Evolutionary conservation across 345 rosid species (phyloP).

Genomic region (Lepidium sativum): DNA sequence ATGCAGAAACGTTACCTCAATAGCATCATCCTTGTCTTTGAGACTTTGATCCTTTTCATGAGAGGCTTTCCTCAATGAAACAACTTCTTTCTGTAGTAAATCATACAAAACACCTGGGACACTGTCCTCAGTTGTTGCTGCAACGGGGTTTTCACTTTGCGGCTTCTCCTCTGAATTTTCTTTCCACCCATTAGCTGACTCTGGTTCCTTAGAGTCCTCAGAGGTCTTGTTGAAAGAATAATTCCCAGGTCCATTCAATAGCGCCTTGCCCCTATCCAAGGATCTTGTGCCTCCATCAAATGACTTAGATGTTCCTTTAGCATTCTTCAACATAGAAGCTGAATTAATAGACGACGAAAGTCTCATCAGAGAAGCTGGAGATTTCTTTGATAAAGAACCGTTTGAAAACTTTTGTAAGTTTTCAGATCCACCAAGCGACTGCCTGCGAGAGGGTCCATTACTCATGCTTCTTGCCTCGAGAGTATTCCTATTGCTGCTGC

Average conservation of each 20-base stretch:
- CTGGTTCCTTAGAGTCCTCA: conserved; percentile 53
- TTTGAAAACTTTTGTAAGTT: conserved; percentile 67
- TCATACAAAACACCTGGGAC: conserved; percentile 83
- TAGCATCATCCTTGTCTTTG: conserved; percentile 99
- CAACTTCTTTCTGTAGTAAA: conserved; percentile 85
- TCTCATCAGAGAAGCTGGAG: conserved; percentile 46
- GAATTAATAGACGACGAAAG: conserved; percentile 45
- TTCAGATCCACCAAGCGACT: conserved; percentile 93
- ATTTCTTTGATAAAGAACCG: conserved; percentile 73
- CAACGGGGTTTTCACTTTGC: conserved; percentile 25
- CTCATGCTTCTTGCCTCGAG: conserved; percentile 69
- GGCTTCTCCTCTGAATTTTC: conserved; percentile 45
- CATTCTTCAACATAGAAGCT: conserved; percentile 72
- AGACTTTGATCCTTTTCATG: conserved; percentile 98
- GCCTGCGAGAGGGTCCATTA: conserved; percentile 93
- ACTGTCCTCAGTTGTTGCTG: conserved; percentile 38
- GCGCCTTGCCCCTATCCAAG: conserved; percentile 64
- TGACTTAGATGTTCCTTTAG: conserved; percentile 96
- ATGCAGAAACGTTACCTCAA: conserved; percentile 51
- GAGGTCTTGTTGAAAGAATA: conserved; percentile 67
- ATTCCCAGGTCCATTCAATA: conserved; percentile 62
- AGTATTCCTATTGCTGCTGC: conserved; percentile 37
- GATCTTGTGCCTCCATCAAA: conserved; percentile 99
- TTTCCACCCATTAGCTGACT: conserved; percentile 29
- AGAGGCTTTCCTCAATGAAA: conserved; percentile 79